phyloP scores from a whole-genome alignment of 2,329 filamentous ascomycete genomes.

The Cladophialophora bantiana region DNA sequence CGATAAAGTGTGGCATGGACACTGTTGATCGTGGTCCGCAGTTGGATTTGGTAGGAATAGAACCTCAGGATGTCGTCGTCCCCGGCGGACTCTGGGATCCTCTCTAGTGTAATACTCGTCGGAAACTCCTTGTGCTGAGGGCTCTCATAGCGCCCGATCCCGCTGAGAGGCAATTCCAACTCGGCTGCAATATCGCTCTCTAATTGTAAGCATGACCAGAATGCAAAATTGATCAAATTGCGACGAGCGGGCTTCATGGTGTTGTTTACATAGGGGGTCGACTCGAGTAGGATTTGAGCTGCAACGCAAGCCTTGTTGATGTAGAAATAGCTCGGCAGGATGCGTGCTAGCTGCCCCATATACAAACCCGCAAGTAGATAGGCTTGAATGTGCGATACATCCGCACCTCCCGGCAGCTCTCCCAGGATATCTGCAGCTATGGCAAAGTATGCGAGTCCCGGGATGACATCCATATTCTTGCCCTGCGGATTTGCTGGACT shows the following conservation, averaged over 20 bases:
- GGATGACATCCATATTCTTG: slow-evolving; percentile 82
- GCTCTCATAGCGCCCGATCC: slow-evolving; percentile 64
- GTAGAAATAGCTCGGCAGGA: slow-evolving; percentile 83
- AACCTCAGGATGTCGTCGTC: slow-evolving; percentile 46
- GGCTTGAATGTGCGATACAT: slow-evolving; percentile 83
- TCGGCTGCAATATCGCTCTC: slow-evolving; percentile 96
- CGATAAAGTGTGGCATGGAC: slow-evolving; percentile 45
- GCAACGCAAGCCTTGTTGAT: slow-evolving; percentile 67
- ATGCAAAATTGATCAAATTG: slow-evolving; percentile 74
- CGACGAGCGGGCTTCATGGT: slow-evolving; percentile 32
- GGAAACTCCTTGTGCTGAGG: slow-evolving; percentile 43
- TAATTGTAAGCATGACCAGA: slow-evolving; percentile 92
- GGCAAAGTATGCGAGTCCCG: slow-evolving; percentile 88
- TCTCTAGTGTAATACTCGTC: slow-evolving; percentile 30
- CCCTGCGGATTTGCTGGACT: slow-evolving; percentile 51
- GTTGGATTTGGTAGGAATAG: slow-evolving; percentile 67
- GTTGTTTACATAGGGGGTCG: slow-evolving; percentile 46
- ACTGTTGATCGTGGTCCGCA: slow-evolving; percentile 54
- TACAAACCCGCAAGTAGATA: slow-evolving; percentile 86
- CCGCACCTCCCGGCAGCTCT: slow-evolving; percentile 77
- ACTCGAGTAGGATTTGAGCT: slow-evolving; percentile 75
- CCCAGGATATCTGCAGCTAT: slow-evolving; percentile 87
- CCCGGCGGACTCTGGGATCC: slow-evolving; percentile 23
- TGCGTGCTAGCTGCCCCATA: slow-evolving; percentile 83
- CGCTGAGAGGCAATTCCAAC: slow-evolving; percentile 69